Conservation (phyloP, 257 asterid species). For the Hygrophila difformis region DNA sequence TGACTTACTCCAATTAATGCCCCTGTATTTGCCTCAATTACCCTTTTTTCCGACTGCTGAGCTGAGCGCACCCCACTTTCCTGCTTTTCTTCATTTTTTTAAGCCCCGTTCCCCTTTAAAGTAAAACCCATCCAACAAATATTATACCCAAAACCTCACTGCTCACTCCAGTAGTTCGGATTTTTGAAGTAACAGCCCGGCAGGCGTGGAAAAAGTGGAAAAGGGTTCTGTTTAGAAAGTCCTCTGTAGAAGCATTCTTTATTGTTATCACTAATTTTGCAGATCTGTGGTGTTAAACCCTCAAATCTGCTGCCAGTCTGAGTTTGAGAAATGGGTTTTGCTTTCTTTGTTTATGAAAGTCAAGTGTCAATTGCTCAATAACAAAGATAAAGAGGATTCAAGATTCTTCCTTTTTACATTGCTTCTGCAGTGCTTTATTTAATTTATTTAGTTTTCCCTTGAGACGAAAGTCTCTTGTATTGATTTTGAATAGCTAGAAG, state of each 20-base stretch:
- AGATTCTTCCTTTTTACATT: constrained; percentile 10
- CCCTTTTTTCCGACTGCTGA: too few species aligned
- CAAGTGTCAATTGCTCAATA: constrained; percentile 1
- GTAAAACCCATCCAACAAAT: too few species aligned
- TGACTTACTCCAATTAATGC: too few species aligned
- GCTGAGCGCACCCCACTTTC: too few species aligned
- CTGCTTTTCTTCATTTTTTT: too few species aligned
- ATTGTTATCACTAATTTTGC: constrained; percentile 17
- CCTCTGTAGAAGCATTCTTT: neutral
- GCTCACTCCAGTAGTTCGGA: too few species aligned
- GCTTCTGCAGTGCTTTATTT: constrained; percentile 4
- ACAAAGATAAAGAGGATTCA: constrained; percentile 10
- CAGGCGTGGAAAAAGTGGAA: neutral
- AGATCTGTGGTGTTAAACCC: constrained; percentile 28
- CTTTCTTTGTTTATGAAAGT: constrained; percentile 11
- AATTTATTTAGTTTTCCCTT: constrained; percentile 14
- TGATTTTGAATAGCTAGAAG: constrained; percentile 8
- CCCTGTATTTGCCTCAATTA: too few species aligned
- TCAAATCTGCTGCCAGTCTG: constrained; percentile 15
- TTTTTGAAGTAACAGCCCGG: too few species aligned
- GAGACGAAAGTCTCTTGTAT: neutral
- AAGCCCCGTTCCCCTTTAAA: too few species aligned
- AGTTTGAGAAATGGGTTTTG: constrained; percentile 17
- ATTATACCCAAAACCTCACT: too few species aligned
- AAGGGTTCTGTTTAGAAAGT: neutral